Base-by-base conservation (phyloP, 169 alveolate genomes). In the Besnoitia besnoiti region DNA sequence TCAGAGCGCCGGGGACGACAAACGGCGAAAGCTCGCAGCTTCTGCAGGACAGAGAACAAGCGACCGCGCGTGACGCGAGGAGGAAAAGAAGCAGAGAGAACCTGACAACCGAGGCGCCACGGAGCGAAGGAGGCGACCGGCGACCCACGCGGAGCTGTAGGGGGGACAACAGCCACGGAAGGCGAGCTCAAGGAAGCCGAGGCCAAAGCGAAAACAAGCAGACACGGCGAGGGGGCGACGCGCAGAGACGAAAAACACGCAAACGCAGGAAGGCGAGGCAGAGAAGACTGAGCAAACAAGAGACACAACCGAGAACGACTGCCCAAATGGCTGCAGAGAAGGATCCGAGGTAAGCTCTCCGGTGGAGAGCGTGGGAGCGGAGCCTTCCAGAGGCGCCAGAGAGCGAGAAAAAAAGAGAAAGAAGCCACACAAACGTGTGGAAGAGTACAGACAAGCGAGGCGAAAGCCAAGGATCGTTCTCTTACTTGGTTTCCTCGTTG, bases 401-500 rank as follows among this genome's bases (percentile, higher is more conserved):
- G n/a, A n/a, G n/a, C n/a, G n/a, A n/a, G n/a, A n/a, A 55, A 19
- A 3, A 55, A 5, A 19, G 30, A 5, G 12, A n/a, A 3, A 5
- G 24, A 21, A 19, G 30, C 12, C n/a, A 55, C n/a, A 55, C 12
- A 19, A 19, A 55, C 67, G 3, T 16, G 67, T 3, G 30, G 30
- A 3, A 19, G 67, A n/a, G n/a, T 21, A 55, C 67, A 21, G 67
- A 5, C 33, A 3, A 55, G 67, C n/a, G n/a, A n/a, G n/a, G n/a
- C n/a, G n/a, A n/a, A n/a, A n/a, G n/a, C n/a, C n/a, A n/a, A n/a
- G n/a, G n/a, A n/a, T n/a, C n/a, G 44, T 30, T 8, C 50, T 39
- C 90, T 51, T 44, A 90, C 93, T 90, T 90, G 10, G 93, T 90
- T 5, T 76, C 85, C 0, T n/a, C 84, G 73, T 90, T 79, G 44